Base-by-base conservation (phyloP, 768 basidiomycete species). In the Lyophyllum semitale region DNA sequence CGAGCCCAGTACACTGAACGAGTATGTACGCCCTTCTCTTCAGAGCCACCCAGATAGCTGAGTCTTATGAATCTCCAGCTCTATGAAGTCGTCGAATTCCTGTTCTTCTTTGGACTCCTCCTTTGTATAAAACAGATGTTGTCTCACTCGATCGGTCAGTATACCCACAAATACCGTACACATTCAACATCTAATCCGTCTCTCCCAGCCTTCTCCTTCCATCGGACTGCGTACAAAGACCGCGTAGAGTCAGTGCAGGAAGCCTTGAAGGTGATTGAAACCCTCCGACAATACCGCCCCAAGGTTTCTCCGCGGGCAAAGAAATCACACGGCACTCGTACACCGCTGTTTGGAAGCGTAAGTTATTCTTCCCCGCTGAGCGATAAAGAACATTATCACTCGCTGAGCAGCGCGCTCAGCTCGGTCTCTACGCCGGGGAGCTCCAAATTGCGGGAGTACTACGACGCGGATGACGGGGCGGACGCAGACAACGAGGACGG, bases 151-250 rank as follows among this genome's bases (percentile, higher is more conserved):
- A 82, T 91, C 30, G 76, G 76, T 77, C 32, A 9, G 73, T 54
- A 22, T 32, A 11, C 25, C 46, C 22, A 35, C 29, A 35, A 26
- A 40, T 26, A 26, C 20, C 12, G 17, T 5, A 23, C 12, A n/a
- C 37, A 33, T 42, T 27, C 7, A 30, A 18, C 29, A 11, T 13
- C 20, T 58, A 25, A 47, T 40, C 22, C 37, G 9, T 40, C 12
- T 37, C 13, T 47, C 22, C 4, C 33, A 77, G 89, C 90, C 0
- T 88, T 89, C 61, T 77, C 80, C 18, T 93, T 93, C 69, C 89
- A 92, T 66, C 82, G 77, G n/a, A 85, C 82, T 3, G 91, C 91
- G 9, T 93, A 84, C 66, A 79, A 77, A 60, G 90, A 92, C 30
- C 88, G 90, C 46, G 71, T 91, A 4, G 77, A 82, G 9, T 71